phyloP scores from a whole-genome alignment of 768 basidiomycete genomes.

The Lentinula detonsa region DNA sequence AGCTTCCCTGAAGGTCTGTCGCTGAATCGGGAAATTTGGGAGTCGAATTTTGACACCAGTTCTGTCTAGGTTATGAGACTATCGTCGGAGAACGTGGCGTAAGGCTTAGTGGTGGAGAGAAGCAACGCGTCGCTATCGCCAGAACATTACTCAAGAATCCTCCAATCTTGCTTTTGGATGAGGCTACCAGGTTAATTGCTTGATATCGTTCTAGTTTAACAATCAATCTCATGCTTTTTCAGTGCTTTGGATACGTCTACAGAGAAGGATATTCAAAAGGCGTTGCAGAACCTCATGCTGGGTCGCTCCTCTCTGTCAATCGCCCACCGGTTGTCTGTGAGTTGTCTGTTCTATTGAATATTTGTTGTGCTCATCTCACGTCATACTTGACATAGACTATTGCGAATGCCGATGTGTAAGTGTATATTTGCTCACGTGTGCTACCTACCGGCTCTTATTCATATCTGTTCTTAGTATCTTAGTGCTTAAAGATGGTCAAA shows the following conservation, averaged over 20 bases:
- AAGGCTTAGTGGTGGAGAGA: conserved; percentile 81
- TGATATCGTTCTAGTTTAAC: not conserved
- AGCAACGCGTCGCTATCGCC: conserved; percentile 85
- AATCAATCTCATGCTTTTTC: conserved; percentile 1
- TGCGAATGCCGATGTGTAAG: conserved; percentile 57
- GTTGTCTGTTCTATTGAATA: conserved; percentile 18
- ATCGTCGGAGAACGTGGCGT: conserved; percentile 89
- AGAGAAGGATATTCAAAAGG: conserved; percentile 85
- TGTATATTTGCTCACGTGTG: not conserved
- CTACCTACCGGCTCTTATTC: not conserved
- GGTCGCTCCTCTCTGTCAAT: conserved; percentile 74
- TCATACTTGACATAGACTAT: conserved; percentile 31
- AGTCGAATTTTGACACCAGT: not conserved
- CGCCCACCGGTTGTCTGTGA: conserved; percentile 71
- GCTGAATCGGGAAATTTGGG: not conserved
- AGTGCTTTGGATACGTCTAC: conserved; percentile 88
- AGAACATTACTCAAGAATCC: conserved; percentile 84
- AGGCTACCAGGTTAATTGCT: conserved; percentile 59
- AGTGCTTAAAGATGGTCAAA: conserved; percentile 85
- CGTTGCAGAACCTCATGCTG: conserved; percentile 71
- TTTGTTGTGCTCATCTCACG: conserved; percentile 7
- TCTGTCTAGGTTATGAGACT: conserved; percentile 59
- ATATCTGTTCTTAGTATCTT: conserved; percentile 53
- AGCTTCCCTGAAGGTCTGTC: conserved; percentile 66
- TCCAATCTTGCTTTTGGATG: conserved; percentile 71